These are phyloP conservation scores for Irpex sp. DNA, from an alignment of 1,284 basidiomycete species.

Conservation along the genomic window DNA sequence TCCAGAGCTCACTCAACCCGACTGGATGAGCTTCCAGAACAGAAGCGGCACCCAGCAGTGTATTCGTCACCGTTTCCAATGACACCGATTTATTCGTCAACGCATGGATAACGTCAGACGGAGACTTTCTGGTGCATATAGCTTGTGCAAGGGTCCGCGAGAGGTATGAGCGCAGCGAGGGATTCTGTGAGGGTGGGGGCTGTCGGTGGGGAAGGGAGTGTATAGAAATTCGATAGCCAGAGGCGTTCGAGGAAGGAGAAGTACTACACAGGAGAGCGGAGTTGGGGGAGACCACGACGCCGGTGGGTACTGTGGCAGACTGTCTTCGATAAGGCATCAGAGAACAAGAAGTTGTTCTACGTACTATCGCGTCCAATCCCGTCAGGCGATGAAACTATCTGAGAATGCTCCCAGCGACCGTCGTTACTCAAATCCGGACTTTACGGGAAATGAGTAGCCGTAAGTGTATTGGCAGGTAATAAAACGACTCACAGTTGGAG, in stretches of 20 bases:
- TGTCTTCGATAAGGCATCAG: not conserved
- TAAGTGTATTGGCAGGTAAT: not conserved
- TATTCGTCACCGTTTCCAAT: conserved; percentile 36
- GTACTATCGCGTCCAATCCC: conserved; percentile 33
- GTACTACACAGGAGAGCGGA: conserved; percentile 46
- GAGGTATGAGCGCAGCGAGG: conserved; percentile 13
- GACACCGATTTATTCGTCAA: conserved; percentile 40
- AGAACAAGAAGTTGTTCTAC: not conserved
- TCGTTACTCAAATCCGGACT: conserved; percentile 55
- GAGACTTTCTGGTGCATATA: conserved; percentile 41
- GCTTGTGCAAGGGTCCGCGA: conserved; percentile 35
- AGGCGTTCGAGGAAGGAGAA: conserved; percentile 35
- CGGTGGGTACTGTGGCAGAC: conserved; percentile 41
- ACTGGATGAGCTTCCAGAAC: conserved; percentile 34
- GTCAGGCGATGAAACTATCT: conserved; percentile 40
- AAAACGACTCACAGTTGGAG: conserved; percentile 47
- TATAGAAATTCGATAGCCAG: conserved; percentile 38
- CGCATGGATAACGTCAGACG: conserved; percentile 52
- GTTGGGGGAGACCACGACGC: conserved; percentile 54
- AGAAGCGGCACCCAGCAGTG: conserved; percentile 39
- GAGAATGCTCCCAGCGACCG: conserved; percentile 45
- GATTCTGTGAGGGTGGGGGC: conserved; percentile 8
- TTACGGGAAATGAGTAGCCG: conserved; percentile 1
- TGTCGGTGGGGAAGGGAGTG: conserved; percentile 42
- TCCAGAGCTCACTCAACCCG: conserved; percentile 26